These are phyloP conservation scores for Aspergillus latus DNA, from an alignment of 2,329 filamentous ascomycete genomes.

Conservation along the genomic window DNA sequence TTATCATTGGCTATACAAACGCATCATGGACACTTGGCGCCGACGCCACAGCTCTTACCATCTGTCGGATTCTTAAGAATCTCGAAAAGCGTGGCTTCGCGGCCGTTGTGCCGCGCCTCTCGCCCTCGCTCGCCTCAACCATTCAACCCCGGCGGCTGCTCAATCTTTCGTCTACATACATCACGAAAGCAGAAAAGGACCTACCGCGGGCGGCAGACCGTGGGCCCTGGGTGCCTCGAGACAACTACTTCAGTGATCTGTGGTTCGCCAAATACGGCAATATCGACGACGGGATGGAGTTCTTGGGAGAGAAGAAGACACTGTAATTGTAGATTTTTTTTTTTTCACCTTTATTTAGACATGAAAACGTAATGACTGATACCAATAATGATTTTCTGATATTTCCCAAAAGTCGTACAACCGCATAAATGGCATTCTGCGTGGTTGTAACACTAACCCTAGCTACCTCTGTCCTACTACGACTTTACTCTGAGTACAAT, in stretches of 20 bases:
- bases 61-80: constrained; percentile 37
- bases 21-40: constrained; percentile 48
- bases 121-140: constrained; percentile 12
- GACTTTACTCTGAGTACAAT: too few relatives aligned
- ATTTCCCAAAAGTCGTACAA: background rate
- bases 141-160: constrained; percentile 34
- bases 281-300: constrained; percentile 36
- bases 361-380: background rate
- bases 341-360: background rate
- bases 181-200: constrained; percentile 33
- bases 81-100: constrained; percentile 29
- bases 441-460: too few relatives aligned
- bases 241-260: constrained; percentile 41
- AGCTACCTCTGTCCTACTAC: too few relatives aligned
- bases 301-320: constrained; percentile 19
- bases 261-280: constrained; percentile 40
- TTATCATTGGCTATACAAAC: constrained; percentile 47
- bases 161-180: constrained; percentile 44
- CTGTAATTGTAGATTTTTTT: constrained; percentile 1
- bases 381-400: background rate
- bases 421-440: too few relatives aligned
- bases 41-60: constrained; percentile 44
- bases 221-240: constrained; percentile 42
- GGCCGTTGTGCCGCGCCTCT: constrained; percentile 32
- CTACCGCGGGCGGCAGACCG: constrained; percentile 42